Percentiles rank a stretch among this genome's conserved stretches.
These are phyloP conservation scores for Camellia oleifera DNA, from an alignment of 179 eudicot genomes.

Conservation along the genomic window DNA sequence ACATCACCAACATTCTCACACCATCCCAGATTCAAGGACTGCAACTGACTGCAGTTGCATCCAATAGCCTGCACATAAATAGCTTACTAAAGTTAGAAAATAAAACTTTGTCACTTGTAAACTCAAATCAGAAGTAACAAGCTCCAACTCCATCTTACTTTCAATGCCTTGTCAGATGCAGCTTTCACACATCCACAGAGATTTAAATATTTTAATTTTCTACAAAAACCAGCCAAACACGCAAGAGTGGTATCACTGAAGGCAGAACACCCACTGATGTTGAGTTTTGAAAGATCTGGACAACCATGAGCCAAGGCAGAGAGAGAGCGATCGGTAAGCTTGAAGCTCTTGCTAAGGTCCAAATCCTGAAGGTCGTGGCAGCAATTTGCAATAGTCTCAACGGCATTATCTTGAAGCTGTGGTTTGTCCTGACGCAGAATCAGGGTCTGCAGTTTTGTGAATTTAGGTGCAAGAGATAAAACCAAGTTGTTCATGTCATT, in stretches of 20 bases:
- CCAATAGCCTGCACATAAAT: slow-evolving; percentile 62
- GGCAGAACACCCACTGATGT: slow-evolving; percentile 76
- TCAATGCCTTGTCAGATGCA: slow-evolving; percentile 76
- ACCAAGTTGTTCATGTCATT: slow-evolving; percentile 71
- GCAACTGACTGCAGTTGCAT: slow-evolving; percentile 68
- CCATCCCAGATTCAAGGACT: slow-evolving; percentile 79
- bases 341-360: slow-evolving; percentile 86
- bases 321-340: slow-evolving; percentile 68
- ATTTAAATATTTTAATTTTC: slow-evolving; percentile 60
- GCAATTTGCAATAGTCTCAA: slow-evolving; percentile 57
- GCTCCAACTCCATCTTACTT: slow-evolving; percentile 36
- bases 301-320: slow-evolving; percentile 83
- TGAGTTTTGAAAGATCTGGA: slow-evolving; percentile 61
- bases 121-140: neutral
- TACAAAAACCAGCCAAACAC: slow-evolving; percentile 54
- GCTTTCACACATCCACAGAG: slow-evolving; percentile 85
- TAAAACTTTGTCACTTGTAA: neutral
- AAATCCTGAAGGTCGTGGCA: slow-evolving; percentile 77
- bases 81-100: neutral
- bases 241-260: slow-evolving; percentile 69
- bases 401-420: slow-evolving; percentile 69
- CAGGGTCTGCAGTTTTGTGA: slow-evolving; percentile 61
- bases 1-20: slow-evolving; percentile 78
- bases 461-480: slow-evolving; percentile 67
- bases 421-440: slow-evolving; percentile 67